Base-by-base conservation (phyloP, 2,329 filamentous ascomycete genomes). In the Aspergillus thermomutatus region DNA sequence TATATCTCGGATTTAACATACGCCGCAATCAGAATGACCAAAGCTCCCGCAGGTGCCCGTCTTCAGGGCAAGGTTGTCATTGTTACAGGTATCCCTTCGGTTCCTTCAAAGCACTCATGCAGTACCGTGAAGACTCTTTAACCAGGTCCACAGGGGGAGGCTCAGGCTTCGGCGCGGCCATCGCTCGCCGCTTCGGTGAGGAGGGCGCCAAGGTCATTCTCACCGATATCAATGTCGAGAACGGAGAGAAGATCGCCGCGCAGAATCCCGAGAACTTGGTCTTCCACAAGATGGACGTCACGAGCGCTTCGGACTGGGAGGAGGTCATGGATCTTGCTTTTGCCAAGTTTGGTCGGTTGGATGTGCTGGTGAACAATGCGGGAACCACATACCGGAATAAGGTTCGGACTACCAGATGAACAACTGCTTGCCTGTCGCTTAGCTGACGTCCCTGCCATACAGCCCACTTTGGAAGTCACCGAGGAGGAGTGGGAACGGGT, bases 331-430 rank as follows among this genome's bases (percentile, higher is more conserved):
- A 71, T 3, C 19, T 68, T 27, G 64, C 68, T 0, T 63, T 77
- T 26, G 51, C 65, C 4, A 66, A 66, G 45, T 68, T 69, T 31
- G 71, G 72, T 1, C 61, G 66, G 23, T 60, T 81, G 52, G 75
- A 80, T 64, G 68, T 78, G 17, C 61, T 81, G 50, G 71, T 80
- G 45, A 80, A 80, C 57, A 80, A 80, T 67, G 78, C 78, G 7
- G 79, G 79, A 11, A 75, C 69, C 17, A 68, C 67, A 17, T 75
- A 73, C 66, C 66, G 66, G 53, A 76, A 76, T 60, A 76, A 76
- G 70, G 73, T 73, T 10, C 10, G 60, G 27, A 17, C 14, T 37
- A 17, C 7, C 31, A 37, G 31, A 37, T 37, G 31, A 37, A 37
- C 31, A 7, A 17, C 49, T 50, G 43, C 21, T 49, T 37, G 17